Evolutionary conservation across 2,329 filamentous ascomycete genomes (phyloP).

Genomic region (Iodosphaeria phyllophila): DNA sequence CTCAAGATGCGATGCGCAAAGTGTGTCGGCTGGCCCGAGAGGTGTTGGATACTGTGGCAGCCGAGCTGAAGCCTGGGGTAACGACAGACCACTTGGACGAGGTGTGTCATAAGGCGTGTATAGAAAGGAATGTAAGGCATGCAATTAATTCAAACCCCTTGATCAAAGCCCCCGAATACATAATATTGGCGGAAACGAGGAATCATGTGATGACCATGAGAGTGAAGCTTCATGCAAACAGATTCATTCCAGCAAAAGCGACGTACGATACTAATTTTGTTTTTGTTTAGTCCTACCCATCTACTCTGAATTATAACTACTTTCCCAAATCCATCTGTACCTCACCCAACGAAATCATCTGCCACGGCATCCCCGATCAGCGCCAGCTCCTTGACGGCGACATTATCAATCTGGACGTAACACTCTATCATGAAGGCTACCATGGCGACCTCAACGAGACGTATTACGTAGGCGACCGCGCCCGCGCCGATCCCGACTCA

Average conservation of each 20-base stretch:
- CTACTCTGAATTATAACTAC: constrained; percentile 83
- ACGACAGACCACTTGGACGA: constrained; percentile 93
- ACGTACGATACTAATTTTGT: too few species aligned
- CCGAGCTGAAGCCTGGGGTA: constrained; percentile 70
- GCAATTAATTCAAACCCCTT: too few species aligned
- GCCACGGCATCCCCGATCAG: constrained; percentile 93
- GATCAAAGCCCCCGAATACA: too few species aligned
- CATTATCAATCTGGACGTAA: constrained; percentile 93
- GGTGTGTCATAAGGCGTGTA: constrained; percentile 82
- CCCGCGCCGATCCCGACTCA: constrained; percentile 64
- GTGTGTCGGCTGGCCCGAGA: constrained; percentile 76
- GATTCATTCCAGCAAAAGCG: too few species aligned
- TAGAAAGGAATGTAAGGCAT: constrained; percentile 74
- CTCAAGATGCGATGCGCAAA: constrained; percentile 79
- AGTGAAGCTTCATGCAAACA: too few species aligned
- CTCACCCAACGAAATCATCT: constrained; percentile 92
- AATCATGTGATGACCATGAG: too few species aligned
- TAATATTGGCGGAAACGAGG: too few species aligned
- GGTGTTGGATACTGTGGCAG: constrained; percentile 79
- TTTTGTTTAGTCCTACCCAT: constrained; percentile 64
- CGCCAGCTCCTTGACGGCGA: constrained; percentile 77
- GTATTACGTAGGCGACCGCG: constrained; percentile 88
- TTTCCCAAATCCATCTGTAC: constrained; percentile 98
- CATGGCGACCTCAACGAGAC: constrained; percentile 97
- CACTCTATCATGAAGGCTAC: constrained; percentile 84